Base-by-base conservation (phyloP, 2,329 filamentous ascomycete genomes). In the Exophiala oligosperma region DNA sequence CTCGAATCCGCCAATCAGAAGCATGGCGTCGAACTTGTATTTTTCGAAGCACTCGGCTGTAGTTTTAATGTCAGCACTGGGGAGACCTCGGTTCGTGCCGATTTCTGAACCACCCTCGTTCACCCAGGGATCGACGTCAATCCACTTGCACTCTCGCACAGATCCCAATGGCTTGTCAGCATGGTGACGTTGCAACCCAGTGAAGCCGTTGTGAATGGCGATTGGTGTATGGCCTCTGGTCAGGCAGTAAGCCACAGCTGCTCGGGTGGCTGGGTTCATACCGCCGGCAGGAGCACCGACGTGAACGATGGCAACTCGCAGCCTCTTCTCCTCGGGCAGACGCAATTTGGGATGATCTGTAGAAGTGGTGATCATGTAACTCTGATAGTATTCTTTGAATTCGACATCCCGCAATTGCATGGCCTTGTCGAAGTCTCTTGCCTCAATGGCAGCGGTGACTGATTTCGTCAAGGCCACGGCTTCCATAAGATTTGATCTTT, bases 51-150 rank as follows among this genome's bases (percentile, higher is more conserved):
- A 87, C 67, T 86, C 84, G 35, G 93, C 92, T 26, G 94, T 90
- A 47, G 83, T 84, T 67, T 90, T 87, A 74, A 97, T 88, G 67
- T 95, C 92, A 69, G 96, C 92, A 21, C 84, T 85, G 4, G 94
- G 94, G 32, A 97, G 84, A 69, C 92, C 92, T 68, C 94, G 90
- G 80, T 99, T 99, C 26, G 93, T 99, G 66, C 94, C 94, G 69
- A 99, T 97, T 73, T 99, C 94, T 1, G 92, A 97, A 61, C 94
- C 94, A 71, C 94, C 94, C 76, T 92, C 93, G 76, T 92, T 96
- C 12, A 93, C 92, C 94, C 94, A 99, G 61, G 85, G 82, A 72
- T 97, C 93, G 4, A 95, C 92, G 71, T 97, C 94, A 21, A 97
- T 83, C 94, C 94, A 99, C 66, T 88, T 80, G 59, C 97, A 90